Conservation (phyloP, 495 filamentous ascomycete genomes). For the Aspergillus mulundensis region DNA sequence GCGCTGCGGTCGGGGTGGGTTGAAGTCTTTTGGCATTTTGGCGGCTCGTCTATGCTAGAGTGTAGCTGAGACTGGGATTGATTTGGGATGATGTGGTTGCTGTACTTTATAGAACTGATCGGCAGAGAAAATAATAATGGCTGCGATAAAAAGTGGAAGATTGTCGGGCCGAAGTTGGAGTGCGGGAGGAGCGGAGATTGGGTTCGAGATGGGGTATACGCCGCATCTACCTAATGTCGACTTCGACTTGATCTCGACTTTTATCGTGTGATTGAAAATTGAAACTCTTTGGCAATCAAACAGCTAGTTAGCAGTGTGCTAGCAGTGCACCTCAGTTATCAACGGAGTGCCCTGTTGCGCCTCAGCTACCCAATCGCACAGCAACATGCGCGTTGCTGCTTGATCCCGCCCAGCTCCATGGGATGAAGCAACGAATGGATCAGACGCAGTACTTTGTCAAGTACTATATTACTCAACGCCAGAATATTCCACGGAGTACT, state of each 20-base stretch:
- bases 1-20: constrained; percentile 11
- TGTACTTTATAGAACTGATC: background rate
- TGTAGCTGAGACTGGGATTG: background rate
- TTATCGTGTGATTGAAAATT: background rate
- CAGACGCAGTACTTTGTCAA: background rate
- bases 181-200: background rate
- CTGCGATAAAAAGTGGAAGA: constrained; percentile 1
- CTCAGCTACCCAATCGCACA: background rate
- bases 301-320: no score
- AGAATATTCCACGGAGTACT: background rate
- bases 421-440: constrained; percentile 4
- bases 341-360: background rate
- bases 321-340: background rate
- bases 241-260: background rate
- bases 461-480: background rate
- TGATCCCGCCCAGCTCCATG: constrained; percentile 8
- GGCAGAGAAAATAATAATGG: background rate
- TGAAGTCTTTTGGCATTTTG: constrained; percentile 6
- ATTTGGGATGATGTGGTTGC: background rate
- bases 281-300: no score
- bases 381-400: constrained; percentile 14
- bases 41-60: background rate
- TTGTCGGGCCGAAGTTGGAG: constrained; percentile 2
- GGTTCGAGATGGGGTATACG: background rate
- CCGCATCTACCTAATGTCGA: background rate